Evolutionary conservation across 495 filamentous ascomycete species (phyloP).

Genomic region (Aeminium ludgeri): DNA sequence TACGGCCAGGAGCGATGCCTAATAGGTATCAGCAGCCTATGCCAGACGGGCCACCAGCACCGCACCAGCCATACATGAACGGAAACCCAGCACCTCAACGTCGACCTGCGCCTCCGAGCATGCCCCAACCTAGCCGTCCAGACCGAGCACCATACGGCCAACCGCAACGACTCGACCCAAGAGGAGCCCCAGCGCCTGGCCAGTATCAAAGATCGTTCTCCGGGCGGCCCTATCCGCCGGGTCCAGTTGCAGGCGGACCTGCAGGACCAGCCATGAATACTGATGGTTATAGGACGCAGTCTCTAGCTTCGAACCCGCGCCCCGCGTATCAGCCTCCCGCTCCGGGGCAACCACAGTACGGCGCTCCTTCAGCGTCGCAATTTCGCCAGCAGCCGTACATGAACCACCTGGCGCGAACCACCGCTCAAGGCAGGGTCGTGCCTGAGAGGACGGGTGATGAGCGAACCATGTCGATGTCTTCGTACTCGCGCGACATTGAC

Average conservation of each 20-base stretch:
- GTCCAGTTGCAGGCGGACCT: slow-evolving; percentile 15
- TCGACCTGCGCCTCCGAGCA: slow-evolving; percentile 41
- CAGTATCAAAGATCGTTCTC: slow-evolving; percentile 13
- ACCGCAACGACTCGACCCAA: slow-evolving; percentile 54
- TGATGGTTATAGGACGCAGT: slow-evolving; percentile 75
- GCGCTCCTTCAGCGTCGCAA: slow-evolving; percentile 48
- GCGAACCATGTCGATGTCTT: slow-evolving; percentile 87
- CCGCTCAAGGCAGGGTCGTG: slow-evolving; percentile 74
- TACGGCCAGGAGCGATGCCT: slow-evolving; percentile 30
- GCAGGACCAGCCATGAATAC: slow-evolving; percentile 59
- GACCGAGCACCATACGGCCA: slow-evolving; percentile 45
- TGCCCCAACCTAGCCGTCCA: slow-evolving; percentile 44
- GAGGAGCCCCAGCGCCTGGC: slow-evolving; percentile 19
- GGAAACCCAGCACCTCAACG: slow-evolving; percentile 20
- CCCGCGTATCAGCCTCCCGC: slow-evolving; percentile 47
- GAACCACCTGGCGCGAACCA: slow-evolving; percentile 50
- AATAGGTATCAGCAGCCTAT: slow-evolving; percentile 42
- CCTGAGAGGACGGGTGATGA: slow-evolving; percentile 76
- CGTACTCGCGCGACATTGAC: slow-evolving; percentile 63
- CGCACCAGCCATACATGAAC: slow-evolving; percentile 6
- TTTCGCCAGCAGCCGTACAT: slow-evolving; percentile 61
- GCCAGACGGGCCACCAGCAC: slow-evolving; percentile 24
- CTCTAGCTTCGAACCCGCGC: slow-evolving; percentile 60
- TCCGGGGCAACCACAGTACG: slow-evolving; percentile 38
- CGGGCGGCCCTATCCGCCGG: slow-evolving; percentile 29